Conservation (phyloP, 2,329 filamentous ascomycete species). For the Colletotrichum tabaci region DNA sequence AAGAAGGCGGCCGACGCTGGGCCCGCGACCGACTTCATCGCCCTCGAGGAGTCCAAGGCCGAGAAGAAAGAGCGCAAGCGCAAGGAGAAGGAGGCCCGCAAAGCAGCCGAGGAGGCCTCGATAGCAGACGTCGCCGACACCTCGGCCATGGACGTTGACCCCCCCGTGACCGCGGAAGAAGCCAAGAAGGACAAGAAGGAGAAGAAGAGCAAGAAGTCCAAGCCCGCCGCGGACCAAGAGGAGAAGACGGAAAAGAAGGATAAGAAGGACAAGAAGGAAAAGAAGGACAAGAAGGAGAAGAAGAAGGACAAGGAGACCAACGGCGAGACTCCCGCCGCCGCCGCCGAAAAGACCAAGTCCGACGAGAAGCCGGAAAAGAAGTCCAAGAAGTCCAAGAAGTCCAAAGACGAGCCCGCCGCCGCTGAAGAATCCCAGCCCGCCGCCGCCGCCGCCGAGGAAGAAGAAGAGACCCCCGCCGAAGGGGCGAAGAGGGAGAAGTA, state of each 20-base stretch:
- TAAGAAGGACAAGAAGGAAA: conserved; percentile 47
- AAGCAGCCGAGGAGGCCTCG: conserved; percentile 25
- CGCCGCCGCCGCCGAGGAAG: conserved; percentile 28
- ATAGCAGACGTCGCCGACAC: conserved; percentile 20
- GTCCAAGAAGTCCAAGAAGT: conserved; percentile 54
- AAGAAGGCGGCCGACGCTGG: conserved; percentile 39
- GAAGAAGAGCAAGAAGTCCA: conserved; percentile 47
- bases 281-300: conserved; percentile 46
- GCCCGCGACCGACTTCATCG: conserved; percentile 32
- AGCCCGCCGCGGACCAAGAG: conserved; percentile 25
- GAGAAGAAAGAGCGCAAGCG: conserved; percentile 51
- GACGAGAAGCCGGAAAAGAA: conserved; percentile 44
- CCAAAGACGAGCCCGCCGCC: conserved; percentile 50
- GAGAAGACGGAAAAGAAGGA: conserved; percentile 47
- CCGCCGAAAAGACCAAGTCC: conserved; percentile 24
- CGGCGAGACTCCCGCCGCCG: conserved; percentile 47
- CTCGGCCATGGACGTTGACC: conserved; percentile 37
- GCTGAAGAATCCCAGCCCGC: conserved; percentile 7
- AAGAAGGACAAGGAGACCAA: conserved; percentile 49
- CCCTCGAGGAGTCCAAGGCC: conserved; percentile 41
- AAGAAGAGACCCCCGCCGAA: conserved; percentile 34
- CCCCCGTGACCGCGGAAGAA: conserved; percentile 30
- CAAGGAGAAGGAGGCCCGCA: conserved; percentile 44
- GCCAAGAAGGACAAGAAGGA: conserved; percentile 46
- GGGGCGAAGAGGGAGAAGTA: conserved; percentile 69